phyloP scores from a whole-genome alignment of 345 rosid species.

The Arabis alpina region DNA sequence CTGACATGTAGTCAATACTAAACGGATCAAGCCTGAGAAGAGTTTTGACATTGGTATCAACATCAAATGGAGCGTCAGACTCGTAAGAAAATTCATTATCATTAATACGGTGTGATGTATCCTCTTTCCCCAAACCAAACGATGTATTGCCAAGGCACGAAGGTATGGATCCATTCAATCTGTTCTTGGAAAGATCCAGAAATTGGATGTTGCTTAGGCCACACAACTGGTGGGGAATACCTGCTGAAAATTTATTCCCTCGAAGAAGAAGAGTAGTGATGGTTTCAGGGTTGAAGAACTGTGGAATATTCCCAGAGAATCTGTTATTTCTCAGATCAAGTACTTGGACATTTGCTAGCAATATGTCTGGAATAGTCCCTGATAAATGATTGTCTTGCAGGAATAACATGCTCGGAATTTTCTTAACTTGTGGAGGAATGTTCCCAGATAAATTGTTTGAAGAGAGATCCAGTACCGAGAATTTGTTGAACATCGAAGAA shows the following conservation, averaged over 20 bases:
- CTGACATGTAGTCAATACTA: not conserved
- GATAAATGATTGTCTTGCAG: conserved; percentile 14
- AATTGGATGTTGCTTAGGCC: not conserved
- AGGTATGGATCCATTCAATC: conserved; percentile 24
- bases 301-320: conserved; percentile 19
- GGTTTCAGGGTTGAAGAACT: not conserved
- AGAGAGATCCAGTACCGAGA: conserved; percentile 1
- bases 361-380: not conserved
- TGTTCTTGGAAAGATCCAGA: conserved; percentile 2
- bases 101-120: too few species aligned
- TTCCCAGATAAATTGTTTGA: not conserved
- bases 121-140: not conserved
- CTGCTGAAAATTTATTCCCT: not conserved
- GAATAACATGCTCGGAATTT: too few species aligned
- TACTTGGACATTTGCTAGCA: not conserved
- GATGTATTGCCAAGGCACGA: conserved; percentile 28
- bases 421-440: too few species aligned
- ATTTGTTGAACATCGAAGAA: not conserved
- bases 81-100: too few species aligned
- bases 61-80: too few species aligned
- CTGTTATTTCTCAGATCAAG: conserved; percentile 30
- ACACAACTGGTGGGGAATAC: not conserved
- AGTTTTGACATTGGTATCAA: too few species aligned
- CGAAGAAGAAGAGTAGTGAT: conserved; percentile 4
- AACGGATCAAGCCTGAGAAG: not conserved